Evolutionary conservation across 768 basidiomycete genomes (phyloP).

Genomic region (Dioszegia crocea): DNA sequence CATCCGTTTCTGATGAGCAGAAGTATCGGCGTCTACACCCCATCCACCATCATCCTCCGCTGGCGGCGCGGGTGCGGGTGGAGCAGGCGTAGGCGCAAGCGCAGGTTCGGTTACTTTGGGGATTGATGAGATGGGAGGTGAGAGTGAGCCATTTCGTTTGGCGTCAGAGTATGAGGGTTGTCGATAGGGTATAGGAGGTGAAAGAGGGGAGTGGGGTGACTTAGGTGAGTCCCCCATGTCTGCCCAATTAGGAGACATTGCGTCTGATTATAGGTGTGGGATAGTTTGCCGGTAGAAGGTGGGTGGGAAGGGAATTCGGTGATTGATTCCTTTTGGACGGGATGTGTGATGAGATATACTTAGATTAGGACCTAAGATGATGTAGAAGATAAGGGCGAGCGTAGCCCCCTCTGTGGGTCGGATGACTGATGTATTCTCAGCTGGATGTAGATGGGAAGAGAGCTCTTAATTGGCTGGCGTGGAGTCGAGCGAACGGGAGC

Average conservation of each 20-base stretch:
- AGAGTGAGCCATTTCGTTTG: neutral
- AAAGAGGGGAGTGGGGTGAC: neutral
- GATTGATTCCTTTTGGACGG: neutral
- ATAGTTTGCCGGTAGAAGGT: neutral
- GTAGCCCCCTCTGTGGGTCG: too few species aligned
- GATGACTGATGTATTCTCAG: too few species aligned
- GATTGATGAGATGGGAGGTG: neutral
- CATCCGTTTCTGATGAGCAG: constrained; percentile 1
- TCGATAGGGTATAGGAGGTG: neutral
- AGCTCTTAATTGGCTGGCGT: too few species aligned
- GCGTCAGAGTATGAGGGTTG: neutral
- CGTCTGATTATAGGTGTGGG: too few species aligned
- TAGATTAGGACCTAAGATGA: too few species aligned
- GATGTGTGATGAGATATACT: too few species aligned
- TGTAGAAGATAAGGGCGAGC: too few species aligned
- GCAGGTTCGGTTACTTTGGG: neutral
- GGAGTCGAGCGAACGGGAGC: too few species aligned
- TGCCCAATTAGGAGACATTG: neutral
- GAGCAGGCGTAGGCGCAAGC: neutral
- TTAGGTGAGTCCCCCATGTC: neutral
- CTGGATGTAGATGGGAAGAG: too few species aligned
- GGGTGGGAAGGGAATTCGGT: neutral
- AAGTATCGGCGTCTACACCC: neutral
- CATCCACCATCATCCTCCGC: constrained; percentile 2
- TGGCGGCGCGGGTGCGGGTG: neutral